Conservation (phyloP, 495 filamentous ascomycete species). For the Terfezia boudieri region DNA sequence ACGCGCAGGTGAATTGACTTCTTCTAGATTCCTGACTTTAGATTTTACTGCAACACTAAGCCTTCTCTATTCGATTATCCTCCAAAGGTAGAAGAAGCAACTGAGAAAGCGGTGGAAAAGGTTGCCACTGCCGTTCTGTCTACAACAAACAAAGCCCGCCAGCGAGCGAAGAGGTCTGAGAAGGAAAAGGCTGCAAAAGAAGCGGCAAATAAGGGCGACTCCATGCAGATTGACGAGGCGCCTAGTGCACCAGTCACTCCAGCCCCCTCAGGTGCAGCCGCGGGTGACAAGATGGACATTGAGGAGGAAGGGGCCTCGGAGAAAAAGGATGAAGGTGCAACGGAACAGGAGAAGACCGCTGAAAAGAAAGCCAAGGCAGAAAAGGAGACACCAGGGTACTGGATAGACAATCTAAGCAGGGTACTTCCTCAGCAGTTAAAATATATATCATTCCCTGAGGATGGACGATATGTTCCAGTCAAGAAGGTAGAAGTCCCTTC, state of each 20-base stretch:
- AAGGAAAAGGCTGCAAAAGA: conserved; percentile 42
- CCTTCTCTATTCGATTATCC: conserved; percentile 96
- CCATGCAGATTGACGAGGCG: conserved; percentile 67
- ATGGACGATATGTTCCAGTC: conserved; percentile 73
- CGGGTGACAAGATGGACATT: conserved; percentile 75
- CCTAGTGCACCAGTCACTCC: conserved; percentile 56
- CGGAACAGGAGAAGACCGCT: conserved; percentile 30
- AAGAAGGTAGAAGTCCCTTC: conserved; percentile 48
- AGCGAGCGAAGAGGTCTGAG: conserved; percentile 46
- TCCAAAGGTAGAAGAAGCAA: conserved; percentile 81
- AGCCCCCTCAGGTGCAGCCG: conserved; percentile 22
- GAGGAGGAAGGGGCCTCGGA: conserved; percentile 42
- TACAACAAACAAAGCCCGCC: conserved; percentile 89
- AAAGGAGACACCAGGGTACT: conserved; percentile 91
- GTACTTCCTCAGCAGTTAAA: conserved; percentile 85
- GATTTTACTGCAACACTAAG: conserved; percentile 80
- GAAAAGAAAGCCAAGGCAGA: conserved; percentile 66
- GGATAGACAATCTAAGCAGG: conserved; percentile 88
- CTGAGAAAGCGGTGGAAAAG: conserved; percentile 78
- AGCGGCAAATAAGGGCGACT: conserved; percentile 48
- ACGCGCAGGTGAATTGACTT: background rate
- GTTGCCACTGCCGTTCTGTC: conserved; percentile 92
- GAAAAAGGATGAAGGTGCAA: conserved; percentile 38
- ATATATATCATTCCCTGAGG: conserved; percentile 70
- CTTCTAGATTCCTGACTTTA: conserved; percentile 65